These are phyloP conservation scores for Ganoderma leucocontextum DNA, from an alignment of 1,284 basidiomycete genomes.

Conservation along the genomic window DNA sequence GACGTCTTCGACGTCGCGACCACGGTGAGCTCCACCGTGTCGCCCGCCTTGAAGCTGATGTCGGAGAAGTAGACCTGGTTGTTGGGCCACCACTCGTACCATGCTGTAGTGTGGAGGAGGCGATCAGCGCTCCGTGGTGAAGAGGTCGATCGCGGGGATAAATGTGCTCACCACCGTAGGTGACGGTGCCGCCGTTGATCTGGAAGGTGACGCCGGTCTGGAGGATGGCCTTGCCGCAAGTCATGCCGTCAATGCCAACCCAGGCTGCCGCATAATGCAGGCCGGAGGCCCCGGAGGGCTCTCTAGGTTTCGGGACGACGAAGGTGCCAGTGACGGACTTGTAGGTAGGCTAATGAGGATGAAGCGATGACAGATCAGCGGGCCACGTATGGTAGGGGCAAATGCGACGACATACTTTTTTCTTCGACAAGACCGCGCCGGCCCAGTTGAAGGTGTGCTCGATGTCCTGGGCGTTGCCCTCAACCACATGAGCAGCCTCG, in stretches of 20 bases:
- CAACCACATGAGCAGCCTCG: not conserved
- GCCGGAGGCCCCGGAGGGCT: conserved; percentile 37
- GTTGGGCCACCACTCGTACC: conserved; percentile 50
- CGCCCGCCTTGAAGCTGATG: conserved; percentile 41
- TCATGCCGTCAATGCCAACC: conserved; percentile 33
- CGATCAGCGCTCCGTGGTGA: too few relatives aligned
- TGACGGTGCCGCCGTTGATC: conserved; percentile 32
- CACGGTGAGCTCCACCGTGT: conserved; percentile 42
- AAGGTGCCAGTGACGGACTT: conserved; percentile 44
- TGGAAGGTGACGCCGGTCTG: conserved; percentile 43
- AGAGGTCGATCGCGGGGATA: too few relatives aligned
- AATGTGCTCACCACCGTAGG: conserved; percentile 27
- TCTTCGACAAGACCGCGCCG: conserved; percentile 34
- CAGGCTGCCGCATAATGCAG: conserved; percentile 39
- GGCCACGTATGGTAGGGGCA: too few relatives aligned
- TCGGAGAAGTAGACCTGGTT: conserved; percentile 44
- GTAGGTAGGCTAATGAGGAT: conserved; percentile 33
- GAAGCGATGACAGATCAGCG: not conserved
- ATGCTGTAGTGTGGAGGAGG: conserved; percentile 35
- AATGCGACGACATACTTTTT: conserved; percentile 25
- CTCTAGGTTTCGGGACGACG: conserved; percentile 38
- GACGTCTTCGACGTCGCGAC: conserved; percentile 38
- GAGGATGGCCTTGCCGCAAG: conserved; percentile 30
- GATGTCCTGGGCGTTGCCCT: conserved; percentile 27
- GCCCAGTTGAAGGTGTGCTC: conserved; percentile 41